Base-by-base conservation (phyloP, 352 stramenopile species). In the Globisporangium lucens region DNA sequence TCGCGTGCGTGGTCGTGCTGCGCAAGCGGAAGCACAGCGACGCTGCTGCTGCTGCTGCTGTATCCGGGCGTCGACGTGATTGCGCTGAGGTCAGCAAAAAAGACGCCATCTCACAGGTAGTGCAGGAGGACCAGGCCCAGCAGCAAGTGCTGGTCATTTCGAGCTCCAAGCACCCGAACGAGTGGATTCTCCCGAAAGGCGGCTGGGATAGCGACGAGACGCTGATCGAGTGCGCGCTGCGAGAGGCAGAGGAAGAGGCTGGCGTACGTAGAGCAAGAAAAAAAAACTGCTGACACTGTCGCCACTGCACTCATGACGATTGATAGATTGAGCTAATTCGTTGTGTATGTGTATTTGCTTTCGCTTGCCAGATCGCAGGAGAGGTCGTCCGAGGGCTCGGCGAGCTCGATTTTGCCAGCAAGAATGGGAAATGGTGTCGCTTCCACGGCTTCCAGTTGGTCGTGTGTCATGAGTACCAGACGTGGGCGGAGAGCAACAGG, bases 121-220 rank as follows among this genome's bases (percentile, higher is more conserved):
- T 24, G 13, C 29, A 59, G n/a, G 2, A 30, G 12, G 29, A 22
- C 17, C 24, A 59, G 36, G 2, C 20, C 8, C 38, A 69, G 24
- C 27, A 59, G 9, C 66, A 74, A 24, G 71, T 88, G 52, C 65
- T 99, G 63, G 70, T 98, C 52, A 97, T 97, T 68, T 96, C 93
- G 35, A 96, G 85, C 69, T 89, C 90, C 68, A 98, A 98, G 71
- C 75, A 88, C 55, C 59, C 67, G 30, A 73, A 80, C 38, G 89
- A 96, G 65, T 99, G 95, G 95, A 98, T 98, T 56, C 71, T 99
- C 8, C 97, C 97, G n/a, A 99, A 99, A 72, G 97, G 97, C 49
- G 97, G 96, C 1, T 99, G 97, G 97, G 97, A 99, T 73, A 82
- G 57, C 24, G 97, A 99, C 68, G 97, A 99, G 73, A 90, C 84